Evolutionary conservation across 139 green algal genomes (phyloP), one percentile per base, ranked within the genome.

Genomic region (Axilococcus clingmanii): DNA sequence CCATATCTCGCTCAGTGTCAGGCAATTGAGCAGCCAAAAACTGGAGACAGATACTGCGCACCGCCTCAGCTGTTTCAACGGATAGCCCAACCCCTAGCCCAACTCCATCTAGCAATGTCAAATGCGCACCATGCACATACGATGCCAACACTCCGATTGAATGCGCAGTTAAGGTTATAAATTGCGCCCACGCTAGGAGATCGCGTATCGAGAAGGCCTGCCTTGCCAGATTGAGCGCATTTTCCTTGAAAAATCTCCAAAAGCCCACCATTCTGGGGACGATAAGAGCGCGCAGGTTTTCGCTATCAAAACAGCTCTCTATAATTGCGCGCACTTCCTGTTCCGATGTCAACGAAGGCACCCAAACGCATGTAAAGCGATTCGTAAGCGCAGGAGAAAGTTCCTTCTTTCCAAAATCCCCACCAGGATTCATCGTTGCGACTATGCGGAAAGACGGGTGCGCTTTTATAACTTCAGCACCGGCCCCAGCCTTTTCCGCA

Each of bases 321-420:
- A 93, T 55, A 42, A 94, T 93, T 34, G 71, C 71, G 4, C 22
- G 32, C 55, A 94, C 67, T 75, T 94, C 85, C 0, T 5, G 28
- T 8, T 42, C 25, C 30, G 82, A 68, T 16, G 81, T 60, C 22
- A 91, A 70, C 19, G 74, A 51, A 0, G 84, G 85, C 40, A 92
- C 85, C 85, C 85, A 94, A 37, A 93, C 74, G 36, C 84, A 80
- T 6, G 85, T 94, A 68, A 95, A 95, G 45, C 89, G 77, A 72
- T 97, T 99, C 55, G 69, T 69, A 9, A 99, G 78, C 8, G 93
- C 93, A 4, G 93, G 93, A 7, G 80, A 94, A 29, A 99, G 81
- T 80, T 99, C 93, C 61, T 93, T 93, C 79, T 99, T 99, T 50
- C 90, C 90, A 54, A 88, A 96, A 57, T 93, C 83, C 30, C 83